phyloP scores from a whole-genome alignment of 192 early-diverging fungal genomes.

The Linnemannia hyalina region DNA sequence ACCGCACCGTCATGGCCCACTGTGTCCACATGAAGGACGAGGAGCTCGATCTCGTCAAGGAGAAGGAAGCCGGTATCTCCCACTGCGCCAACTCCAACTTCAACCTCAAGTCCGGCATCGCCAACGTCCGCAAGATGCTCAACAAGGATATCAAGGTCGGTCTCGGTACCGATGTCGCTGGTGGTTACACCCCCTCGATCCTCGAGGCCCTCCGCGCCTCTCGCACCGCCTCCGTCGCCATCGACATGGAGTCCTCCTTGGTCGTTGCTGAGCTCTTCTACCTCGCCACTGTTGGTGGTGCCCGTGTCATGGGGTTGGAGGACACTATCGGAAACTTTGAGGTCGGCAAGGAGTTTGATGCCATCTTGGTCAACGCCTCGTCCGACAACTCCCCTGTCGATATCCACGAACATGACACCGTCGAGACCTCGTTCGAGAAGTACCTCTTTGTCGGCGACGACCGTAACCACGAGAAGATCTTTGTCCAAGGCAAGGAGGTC shows the following conservation, averaged over 20 bases:
- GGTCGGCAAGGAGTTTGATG: conserved; percentile 93
- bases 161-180: conserved; percentile 94
- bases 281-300: conserved; percentile 93
- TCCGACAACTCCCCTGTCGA: conserved; percentile 67
- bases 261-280: conserved; percentile 81
- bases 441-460: conserved; percentile 95
- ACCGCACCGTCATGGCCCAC: conserved; percentile 91
- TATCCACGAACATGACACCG: conserved; percentile 72
- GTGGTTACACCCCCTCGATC: conserved; percentile 88
- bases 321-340: conserved; percentile 86
- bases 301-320: conserved; percentile 80
- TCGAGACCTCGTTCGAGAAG: conserved; percentile 79
- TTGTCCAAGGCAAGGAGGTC: conserved; percentile 77
- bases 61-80: conserved; percentile 79
- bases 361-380: conserved; percentile 76
- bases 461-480: conserved; percentile 85
- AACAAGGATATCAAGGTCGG: conserved; percentile 85
- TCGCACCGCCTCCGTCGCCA: conserved; percentile 79
- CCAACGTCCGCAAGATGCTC: conserved; percentile 84
- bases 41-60: conserved; percentile 77
- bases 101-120: conserved; percentile 81
- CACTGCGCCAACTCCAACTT: conserved; percentile 97
- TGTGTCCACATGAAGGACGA: conserved; percentile 87
- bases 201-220: conserved; percentile 90
- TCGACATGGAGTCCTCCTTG: conserved; percentile 69